Evolutionary conservation across 495 filamentous ascomycete species (phyloP), one percentile per base, ranked within the genome.

Genomic region (Lasiosphaeriaceae sp.): DNA sequence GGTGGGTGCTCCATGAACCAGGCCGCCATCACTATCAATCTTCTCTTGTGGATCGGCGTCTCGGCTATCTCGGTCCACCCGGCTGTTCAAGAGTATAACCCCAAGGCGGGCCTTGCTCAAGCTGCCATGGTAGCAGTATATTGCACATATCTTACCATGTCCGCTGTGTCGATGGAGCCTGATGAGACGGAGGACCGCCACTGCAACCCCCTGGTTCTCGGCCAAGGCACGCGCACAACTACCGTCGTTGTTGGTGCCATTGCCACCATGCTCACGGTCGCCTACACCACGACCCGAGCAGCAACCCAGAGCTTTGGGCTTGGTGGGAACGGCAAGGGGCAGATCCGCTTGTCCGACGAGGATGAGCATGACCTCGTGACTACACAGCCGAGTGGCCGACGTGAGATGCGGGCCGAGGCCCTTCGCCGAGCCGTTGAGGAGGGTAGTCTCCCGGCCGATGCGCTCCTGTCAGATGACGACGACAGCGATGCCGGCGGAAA

Each of bases 101-200:
- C 91, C 16, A 89, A 90, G 65, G 95, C 94, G 19, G 94, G 94
- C 47, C 80, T 98, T 59, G 93, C 94, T 11, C 95, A 98, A 71
- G 90, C 92, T 50, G 94, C 94, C 58, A 97, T 97, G 87, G 94
- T 98, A 31, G 90, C 93, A 1, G 82, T 96, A 54, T 98, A 98
- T 78, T 97, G 94, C 82, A 96, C 94, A 47, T 98, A 98, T 68
- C 84, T 98, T 46, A 98, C 94, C 64, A 90, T 98, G 86, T 96
- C 92, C 3, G 95, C 94, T 52, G 95, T 98, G 2, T 93, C 89
- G 54, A 97, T 98, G 94, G 93, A 98, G 65, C 94, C 94, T 3
- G 94, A 98, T 74, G 68, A 73, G 20, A 67, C 68, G n/a, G 66
- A 68, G 19, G 92, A 97, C 73, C 83, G 86, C 55, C 81, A 89